phyloP scores from a whole-genome alignment of 192 early-diverging fungal genomes.

The Entomortierella chlamydospora region DNA sequence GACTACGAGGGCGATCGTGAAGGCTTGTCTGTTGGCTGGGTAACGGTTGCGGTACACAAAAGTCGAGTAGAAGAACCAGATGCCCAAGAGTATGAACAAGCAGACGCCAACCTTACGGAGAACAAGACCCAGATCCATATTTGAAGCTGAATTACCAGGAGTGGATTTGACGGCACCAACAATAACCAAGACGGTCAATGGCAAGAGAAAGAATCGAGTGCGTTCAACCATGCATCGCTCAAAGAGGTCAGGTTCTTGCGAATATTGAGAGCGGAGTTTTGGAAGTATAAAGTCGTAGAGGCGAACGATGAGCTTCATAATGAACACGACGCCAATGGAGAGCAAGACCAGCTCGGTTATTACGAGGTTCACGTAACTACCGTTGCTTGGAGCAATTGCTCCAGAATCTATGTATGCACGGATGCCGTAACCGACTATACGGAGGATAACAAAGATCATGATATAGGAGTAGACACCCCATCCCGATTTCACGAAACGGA shows the following conservation, averaged over 20 bases:
- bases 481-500: not conserved
- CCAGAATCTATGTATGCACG: conserved; percentile 15
- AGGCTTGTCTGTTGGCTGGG: not conserved
- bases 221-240: conserved; percentile 19
- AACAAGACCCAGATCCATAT: not conserved
- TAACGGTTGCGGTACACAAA: conserved; percentile 7
- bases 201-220: conserved; percentile 28
- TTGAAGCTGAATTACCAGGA: not conserved
- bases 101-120: conserved; percentile 17
- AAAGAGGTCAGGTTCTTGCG: not conserved
- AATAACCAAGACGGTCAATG: conserved; percentile 19
- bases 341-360: not conserved
- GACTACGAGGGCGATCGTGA: not conserved
- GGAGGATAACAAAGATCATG: conserved; percentile 17
- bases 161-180: conserved; percentile 10
- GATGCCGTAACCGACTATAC: conserved; percentile 24
- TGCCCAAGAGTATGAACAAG: not conserved
- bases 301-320: conserved; percentile 18
- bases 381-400: not conserved
- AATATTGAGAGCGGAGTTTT: conserved; percentile 15
- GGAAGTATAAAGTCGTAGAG: conserved; percentile 29
- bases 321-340: conserved; percentile 33
- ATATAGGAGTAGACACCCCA: conserved; percentile 31
- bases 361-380: not conserved
- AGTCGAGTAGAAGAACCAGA: conserved; percentile 13